Percentiles rank a stretch among this genome's conserved stretches.
Conservation (phyloP, 148 eudicot species). For the Rhododendron mucronatum region DNA sequence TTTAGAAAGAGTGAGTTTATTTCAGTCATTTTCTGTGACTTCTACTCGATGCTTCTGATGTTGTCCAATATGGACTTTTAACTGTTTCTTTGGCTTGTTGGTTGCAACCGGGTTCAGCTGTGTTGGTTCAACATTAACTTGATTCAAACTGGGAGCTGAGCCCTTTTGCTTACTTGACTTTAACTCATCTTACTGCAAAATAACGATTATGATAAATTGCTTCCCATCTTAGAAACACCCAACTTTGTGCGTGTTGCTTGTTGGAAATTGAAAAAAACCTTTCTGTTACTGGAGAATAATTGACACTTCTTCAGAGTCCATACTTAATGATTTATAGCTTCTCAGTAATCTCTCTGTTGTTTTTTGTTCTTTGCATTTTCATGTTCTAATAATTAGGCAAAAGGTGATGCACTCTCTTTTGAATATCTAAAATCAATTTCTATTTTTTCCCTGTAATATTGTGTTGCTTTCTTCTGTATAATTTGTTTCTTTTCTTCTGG, state of each 20-base stretch:
- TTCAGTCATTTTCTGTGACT: not conserved
- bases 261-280: not conserved
- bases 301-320: not conserved
- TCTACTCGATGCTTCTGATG: not conserved
- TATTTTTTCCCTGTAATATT: not conserved
- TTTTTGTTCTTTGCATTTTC: not conserved
- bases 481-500: not conserved
- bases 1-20: conserved; percentile 66
- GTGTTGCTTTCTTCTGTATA: not conserved
- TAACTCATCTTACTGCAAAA: not conserved
- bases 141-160: not conserved
- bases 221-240: not conserved
- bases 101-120: not conserved
- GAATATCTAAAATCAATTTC: not conserved
- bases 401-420: not conserved
- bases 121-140: not conserved
- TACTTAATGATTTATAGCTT: not conserved
- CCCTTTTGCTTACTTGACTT: not conserved
- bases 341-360: not conserved
- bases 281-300: not conserved
- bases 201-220: not conserved
- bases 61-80: not conserved
- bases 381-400: not conserved
- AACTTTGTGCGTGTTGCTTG: not conserved
- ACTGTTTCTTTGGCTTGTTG: not conserved